Evolutionary conservation across 148 eudicot species (phyloP), one percentile per base, ranked within the genome.

Genomic region (Rhododendron simsii): DNA sequence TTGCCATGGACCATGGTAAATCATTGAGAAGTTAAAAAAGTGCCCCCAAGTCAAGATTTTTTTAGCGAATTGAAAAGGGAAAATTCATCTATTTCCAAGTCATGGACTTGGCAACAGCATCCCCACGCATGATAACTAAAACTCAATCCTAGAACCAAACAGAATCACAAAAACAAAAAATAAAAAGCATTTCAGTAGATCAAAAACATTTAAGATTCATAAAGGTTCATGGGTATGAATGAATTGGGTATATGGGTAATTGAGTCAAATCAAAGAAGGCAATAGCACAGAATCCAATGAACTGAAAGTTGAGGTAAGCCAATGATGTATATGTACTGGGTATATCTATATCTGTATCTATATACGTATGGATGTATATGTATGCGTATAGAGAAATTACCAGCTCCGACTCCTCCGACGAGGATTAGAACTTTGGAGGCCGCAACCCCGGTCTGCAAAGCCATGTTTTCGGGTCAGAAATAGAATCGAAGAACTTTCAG

Each of bases 331-430:
- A 65, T 28, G 3, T 11, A 5, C 37, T 69, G 75, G 75, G 14
- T 30, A 69, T 30, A 69, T 67, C 74, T 76, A 2, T 39, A 74
- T 37, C 44, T 74, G 18, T 33, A 16, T 74, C 59, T 55, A 4
- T 4, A 33, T 16, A 20, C 3, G 41, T 33, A 39, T 2, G 3
- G 3, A 12, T 35, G 84, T 59, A 77, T 7, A 33, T 33, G 41
- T 33, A 23, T 2, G 0, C 2, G 16, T 26, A 84, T 41, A 81
- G 57, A 63, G 69, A 55, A 73, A 76, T 85, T 39, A 96, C 98
- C 98, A 74, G 98, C 98, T 77, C 98, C 98, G 78, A 96, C 98
- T 71, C 96, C 98, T 71, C 98, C 98, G 78, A 96, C 93, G 88
- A 96, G 98, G 83, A 96, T 87, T 21, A 96, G 92, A 76, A 94